Evolutionary conservation across 108 stramenopile genomes (phyloP), one percentile per base, ranked within the genome.

Genomic region (Cyclotella atomus): DNA sequence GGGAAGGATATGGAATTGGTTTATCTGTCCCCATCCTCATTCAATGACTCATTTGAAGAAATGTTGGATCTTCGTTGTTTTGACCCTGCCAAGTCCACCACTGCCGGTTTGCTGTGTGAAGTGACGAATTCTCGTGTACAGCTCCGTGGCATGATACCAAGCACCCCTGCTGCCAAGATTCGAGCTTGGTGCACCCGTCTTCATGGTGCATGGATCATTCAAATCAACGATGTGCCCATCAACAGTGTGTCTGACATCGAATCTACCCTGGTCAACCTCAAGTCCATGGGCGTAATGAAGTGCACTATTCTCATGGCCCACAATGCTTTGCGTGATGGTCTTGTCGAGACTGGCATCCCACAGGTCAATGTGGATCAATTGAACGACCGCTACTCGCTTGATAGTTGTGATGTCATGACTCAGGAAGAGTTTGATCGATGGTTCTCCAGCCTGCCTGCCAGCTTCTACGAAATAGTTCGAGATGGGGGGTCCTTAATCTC

Each of bases 111-210:
- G 10, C 1, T 21, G 30, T 19, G 45, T 8, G 25, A 16, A 3
- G 17, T 5, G 12, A 17, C 10, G 20, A 25, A 30, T 34, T 17
- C 15, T 15, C 49, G 34, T 21, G 23, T 67, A n/a, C 35, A 53
- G 19, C 49, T 67, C n/a, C 28, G 20, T 2, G 25, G 15, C 28
- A 67, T 67, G 50, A n/a, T 15, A 6, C 32, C 30, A 3, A 53
- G 66, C 33, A 34, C 66, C 19, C 66, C 50, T 15, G 66, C 33
- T 1, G 66, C 49, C 5, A 34, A 32, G 52, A 53, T 67, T 9
- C 16, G 27, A 21, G 34, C 33, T 34, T 67, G 66, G 66, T 50
- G 50, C 15, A 45, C 49, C 1, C 50, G 66, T 33, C 29, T 61
- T 16, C 60, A 20, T 47, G 23, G 20, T 0, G 65, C 65, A 8